phyloP scores from a whole-genome alignment of 2,329 filamentous ascomycete genomes.

The Neofusicoccum cordaticola region DNA sequence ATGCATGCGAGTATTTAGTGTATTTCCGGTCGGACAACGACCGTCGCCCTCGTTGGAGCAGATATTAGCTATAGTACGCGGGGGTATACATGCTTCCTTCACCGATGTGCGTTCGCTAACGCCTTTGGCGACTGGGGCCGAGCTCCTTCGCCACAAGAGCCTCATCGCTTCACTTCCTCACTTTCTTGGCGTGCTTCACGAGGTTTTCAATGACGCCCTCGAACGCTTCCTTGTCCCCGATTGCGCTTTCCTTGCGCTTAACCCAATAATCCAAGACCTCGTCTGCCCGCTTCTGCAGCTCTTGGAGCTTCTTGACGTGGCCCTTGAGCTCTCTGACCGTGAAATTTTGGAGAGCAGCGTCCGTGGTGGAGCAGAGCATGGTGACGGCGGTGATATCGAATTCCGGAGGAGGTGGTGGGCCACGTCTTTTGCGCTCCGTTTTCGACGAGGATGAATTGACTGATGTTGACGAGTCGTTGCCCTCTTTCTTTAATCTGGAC shows the following conservation, averaged over 20 bases:
- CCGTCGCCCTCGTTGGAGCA: constrained; percentile 6
- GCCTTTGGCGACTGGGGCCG: background rate
- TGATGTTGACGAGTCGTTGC: constrained; percentile 38
- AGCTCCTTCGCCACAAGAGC: background rate
- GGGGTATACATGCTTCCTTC: constrained; percentile 13
- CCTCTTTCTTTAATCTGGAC: constrained; percentile 36
- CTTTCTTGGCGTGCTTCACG: constrained; percentile 84
- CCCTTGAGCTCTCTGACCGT: constrained; percentile 71
- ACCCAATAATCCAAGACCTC: constrained; percentile 86
- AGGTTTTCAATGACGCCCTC: constrained; percentile 96
- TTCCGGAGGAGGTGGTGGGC: constrained; percentile 66
- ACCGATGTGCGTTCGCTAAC: background rate
- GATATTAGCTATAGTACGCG: constrained; percentile 13
- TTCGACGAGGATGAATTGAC: constrained; percentile 37
- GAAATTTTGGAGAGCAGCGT: constrained; percentile 76
- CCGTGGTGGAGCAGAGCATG: constrained; percentile 78
- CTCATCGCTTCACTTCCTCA: constrained; percentile 59
- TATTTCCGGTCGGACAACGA: constrained; percentile 5
- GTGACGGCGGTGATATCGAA: constrained; percentile 76
- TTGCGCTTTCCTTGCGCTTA: constrained; percentile 77
- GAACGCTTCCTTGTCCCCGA: constrained; percentile 89
- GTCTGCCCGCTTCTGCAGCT: constrained; percentile 67
- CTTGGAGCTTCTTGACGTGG: constrained; percentile 69
- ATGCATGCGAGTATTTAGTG: background rate
- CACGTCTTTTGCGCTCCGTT: constrained; percentile 47